Evolutionary conservation across 305 asterid genomes (phyloP).

Genomic region (Fraxinus paxiana): DNA sequence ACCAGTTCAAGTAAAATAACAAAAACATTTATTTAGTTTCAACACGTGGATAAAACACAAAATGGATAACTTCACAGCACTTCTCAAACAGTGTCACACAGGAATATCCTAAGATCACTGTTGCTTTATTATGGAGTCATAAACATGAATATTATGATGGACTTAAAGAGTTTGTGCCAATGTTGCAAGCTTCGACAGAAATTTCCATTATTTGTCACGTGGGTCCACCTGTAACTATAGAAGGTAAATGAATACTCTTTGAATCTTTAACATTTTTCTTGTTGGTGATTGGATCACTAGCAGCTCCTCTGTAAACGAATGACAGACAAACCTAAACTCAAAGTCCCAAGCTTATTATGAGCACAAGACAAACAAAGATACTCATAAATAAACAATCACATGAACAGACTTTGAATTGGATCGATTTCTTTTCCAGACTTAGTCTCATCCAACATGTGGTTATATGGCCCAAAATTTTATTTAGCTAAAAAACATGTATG

Average conservation of each 20-base stretch:
- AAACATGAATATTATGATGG: neutral
- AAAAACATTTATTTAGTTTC: neutral
- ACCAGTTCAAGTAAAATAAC: slow-evolving; percentile 20
- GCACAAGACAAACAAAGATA: neutral
- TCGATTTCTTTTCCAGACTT: neutral
- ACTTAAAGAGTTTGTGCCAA: neutral
- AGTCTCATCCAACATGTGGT: neutral
- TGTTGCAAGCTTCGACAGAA: neutral
- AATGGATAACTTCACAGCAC: neutral
- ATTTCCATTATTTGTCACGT: neutral
- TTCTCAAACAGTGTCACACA: neutral
- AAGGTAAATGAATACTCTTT: neutral
- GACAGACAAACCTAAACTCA: neutral
- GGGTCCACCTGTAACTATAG: neutral
- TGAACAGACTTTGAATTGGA: neutral
- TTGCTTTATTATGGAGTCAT: neutral
- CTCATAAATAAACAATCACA: neutral
- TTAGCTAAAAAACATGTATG: neutral
- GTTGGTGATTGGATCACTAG: neutral
- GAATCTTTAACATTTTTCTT: neutral
- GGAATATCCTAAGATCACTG: neutral
- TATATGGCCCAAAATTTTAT: neutral
- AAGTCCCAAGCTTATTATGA: neutral
- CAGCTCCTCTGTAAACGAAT: slow-evolving; percentile 4
- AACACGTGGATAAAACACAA: slow-evolving; percentile 4